Base-by-base conservation (phyloP, 306 rosid genomes). In the Trifolium repens region DNA sequence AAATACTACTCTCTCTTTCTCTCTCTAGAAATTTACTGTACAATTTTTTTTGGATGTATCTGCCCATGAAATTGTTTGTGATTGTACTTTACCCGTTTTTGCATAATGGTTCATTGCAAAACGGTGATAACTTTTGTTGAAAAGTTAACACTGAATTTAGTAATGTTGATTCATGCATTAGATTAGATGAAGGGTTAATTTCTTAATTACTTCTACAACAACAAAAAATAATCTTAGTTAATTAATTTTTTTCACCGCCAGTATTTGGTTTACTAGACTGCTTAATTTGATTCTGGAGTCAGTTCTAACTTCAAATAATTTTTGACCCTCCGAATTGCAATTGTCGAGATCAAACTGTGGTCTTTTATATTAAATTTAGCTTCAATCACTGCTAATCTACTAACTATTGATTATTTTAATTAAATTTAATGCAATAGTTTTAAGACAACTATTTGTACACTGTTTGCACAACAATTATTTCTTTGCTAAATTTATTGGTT, bases 41-140 rank as follows among this genome's bases (percentile, higher is more conserved):
- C 79, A 35, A 57, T 22, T 22, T 58, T 24, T 17, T 32, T 35
- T 55, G 61, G 22, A 30, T 35, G 63, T 65, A 79, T 81, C 78
- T 80, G 89, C 87, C 91, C 91, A 88, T 84, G 82, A 87, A 67
- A 87, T 78, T 79, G 65, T 35, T 46, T 16, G 59, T 66, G 39
- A 71, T 69, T 76, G 86, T 83, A 74, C 81, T 58, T 81, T 78
- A 66, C 81, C 83, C 68, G 59, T 70, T 81, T 84, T 74, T 74
- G 73, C 72, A 50, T 35, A 52, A 64, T 65, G 49, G 66, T 81
- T 75, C 88, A 70, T 66, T 78, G 19, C 7, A 69, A 69, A 77
- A 9, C 75, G 63, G 75, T 80, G 78, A 61, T 62, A 7, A n/a
- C n/a, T 50, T 35, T 50, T 46, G 30, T 46, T 16, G 37, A 52